Evolutionary conservation across 306 rosid genomes (phyloP).

Genomic region (Biancaea sappan): DNA sequence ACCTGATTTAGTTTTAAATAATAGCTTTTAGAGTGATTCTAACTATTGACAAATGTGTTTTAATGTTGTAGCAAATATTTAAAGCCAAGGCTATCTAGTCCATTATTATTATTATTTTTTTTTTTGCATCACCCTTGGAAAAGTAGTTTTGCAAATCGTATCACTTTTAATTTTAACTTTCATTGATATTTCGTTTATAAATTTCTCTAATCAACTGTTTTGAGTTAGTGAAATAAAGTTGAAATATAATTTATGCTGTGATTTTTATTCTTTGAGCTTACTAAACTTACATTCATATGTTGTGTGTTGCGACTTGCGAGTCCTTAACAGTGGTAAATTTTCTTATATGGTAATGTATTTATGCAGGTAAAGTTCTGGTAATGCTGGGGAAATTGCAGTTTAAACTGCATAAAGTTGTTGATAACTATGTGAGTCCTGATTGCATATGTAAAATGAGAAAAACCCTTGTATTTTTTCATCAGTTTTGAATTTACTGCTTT

Average conservation of each 20-base stretch:
- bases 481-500: constrained; percentile 30
- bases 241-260: neutral
- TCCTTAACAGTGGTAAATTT: neutral
- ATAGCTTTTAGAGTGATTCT: neutral
- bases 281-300: neutral
- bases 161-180: neutral
- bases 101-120: neutral
- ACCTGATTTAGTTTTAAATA: neutral
- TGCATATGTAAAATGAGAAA: neutral
- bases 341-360: constrained; percentile 4
- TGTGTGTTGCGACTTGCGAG: neutral
- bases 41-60: neutral
- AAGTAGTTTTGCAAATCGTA: neutral
- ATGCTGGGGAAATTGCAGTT: constrained; percentile 81
- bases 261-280: neutral
- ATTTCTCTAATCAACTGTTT: neutral
- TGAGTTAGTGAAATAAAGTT: neutral
- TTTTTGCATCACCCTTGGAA: neutral
- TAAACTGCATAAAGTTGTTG: constrained; percentile 72
- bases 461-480: neutral
- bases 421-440: constrained; percentile 64
- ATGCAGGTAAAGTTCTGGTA: constrained; percentile 69
- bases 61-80: neutral
- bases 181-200: neutral
- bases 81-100: neutral